Evolutionary conservation across 768 basidiomycete genomes (phyloP).

Genomic region (Phaeotremella skinneri): DNA sequence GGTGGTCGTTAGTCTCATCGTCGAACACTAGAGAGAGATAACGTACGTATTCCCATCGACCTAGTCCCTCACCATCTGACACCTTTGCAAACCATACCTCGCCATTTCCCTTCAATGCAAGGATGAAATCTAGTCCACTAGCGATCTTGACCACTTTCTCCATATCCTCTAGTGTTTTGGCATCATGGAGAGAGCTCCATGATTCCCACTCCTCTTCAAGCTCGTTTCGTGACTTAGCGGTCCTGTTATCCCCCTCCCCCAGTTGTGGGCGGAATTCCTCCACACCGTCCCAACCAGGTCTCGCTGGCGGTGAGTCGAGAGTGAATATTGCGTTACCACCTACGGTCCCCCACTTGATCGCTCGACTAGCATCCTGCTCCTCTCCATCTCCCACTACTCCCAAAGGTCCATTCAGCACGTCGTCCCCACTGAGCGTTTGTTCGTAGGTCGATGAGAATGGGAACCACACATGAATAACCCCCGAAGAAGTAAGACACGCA

Average conservation of each 20-base stretch:
- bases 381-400: slow-evolving; percentile 7
- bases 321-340: slow-evolving; percentile 23
- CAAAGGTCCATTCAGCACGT: slow-evolving; percentile 20
- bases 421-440: slow-evolving; percentile 20
- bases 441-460: slow-evolving; percentile 34
- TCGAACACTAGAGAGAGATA: slow-evolving; percentile 10
- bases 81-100: slow-evolving; percentile 42
- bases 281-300: slow-evolving; percentile 12
- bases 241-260: background rate
- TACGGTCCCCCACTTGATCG: slow-evolving; percentile 37
- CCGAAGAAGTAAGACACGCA: slow-evolving; percentile 34
- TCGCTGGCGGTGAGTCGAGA: slow-evolving; percentile 20
- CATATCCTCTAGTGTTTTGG: slow-evolving; percentile 11
- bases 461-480: slow-evolving; percentile 39
- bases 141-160: slow-evolving; percentile 73
- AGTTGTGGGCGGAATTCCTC: background rate
- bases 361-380: slow-evolving; percentile 21
- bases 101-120: slow-evolving; percentile 63
- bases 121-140: slow-evolving; percentile 66
- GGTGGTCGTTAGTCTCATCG: slow-evolving; percentile 5
- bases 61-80: slow-evolving; percentile 13
- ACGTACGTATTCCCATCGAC: slow-evolving; percentile 66
- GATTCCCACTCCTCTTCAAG: slow-evolving; percentile 23
- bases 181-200: slow-evolving; percentile 4
- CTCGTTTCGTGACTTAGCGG: slow-evolving; percentile 8